Base-by-base conservation (phyloP, 495 filamentous ascomycete species). In the Amphirosellinia nigrospora region DNA sequence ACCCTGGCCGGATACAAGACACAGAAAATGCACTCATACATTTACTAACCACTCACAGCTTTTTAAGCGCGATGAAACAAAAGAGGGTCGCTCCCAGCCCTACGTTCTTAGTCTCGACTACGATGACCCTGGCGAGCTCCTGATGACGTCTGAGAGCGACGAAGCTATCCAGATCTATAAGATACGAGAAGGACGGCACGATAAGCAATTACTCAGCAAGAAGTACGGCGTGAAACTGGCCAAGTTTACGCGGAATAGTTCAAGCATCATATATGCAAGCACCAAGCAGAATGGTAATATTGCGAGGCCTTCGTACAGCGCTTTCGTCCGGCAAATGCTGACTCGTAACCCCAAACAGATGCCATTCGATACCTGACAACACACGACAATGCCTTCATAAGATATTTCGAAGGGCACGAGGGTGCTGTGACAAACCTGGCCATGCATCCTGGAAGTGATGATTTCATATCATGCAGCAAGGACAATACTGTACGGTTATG, bases 181-280 rank as follows among this genome's bases (percentile, higher is more conserved):
- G 73, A 90, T 95, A 71, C 93, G 92, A 70, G 94, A 96, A 60
- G 96, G 96, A 7, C 93, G 92, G 65, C 89, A 91, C 67, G 90
- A 90, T 32, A 98, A 98, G 78, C 89, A 89, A 41, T 85, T 97
- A 30, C 89, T 94, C 59, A 89, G 92, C 77, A 91, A 97, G 77
- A 99, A 99, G 77, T 99, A 98, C 71, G 96, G 96, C 43, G 94
- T 91, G 10, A 94, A 96, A 73, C 88, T 97, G 39, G 96, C 96
- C 6, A 90, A 94, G 74, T 99, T 98, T 81, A 96, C 94, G 2
- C 96, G 98, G 72, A 90, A 94, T 70, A 88, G 90, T 65, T 91
- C 90, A 11, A 91, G 91, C 79, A 91, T 99, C 69, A 91, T 98
- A 38, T 97, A 99, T 76, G 93, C 96, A 46, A 96, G 92, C 77